Conservation (phyloP, 345 rosid species). For the Citrus sp. region DNA sequence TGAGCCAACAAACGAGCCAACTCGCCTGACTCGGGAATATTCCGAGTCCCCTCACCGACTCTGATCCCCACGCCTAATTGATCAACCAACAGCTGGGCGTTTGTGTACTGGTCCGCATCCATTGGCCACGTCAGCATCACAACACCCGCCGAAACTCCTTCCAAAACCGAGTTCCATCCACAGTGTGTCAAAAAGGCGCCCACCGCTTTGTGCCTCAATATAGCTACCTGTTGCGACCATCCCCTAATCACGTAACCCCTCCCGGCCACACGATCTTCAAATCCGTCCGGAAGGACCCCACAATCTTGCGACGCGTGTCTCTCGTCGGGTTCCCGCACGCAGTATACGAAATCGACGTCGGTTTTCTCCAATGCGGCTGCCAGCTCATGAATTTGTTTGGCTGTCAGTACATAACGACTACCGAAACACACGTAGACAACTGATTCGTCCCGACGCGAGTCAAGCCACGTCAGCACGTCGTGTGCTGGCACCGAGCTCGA, state of each 20-base stretch:
- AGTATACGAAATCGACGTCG: slow-evolving; percentile 7
- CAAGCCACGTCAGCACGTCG: slow-evolving; percentile 21
- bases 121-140: slow-evolving; percentile 47
- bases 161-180: slow-evolving; percentile 22
- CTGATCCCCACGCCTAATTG: slow-evolving; percentile 20
- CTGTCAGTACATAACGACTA: slow-evolving; percentile 1
- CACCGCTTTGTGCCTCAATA: slow-evolving; percentile 12
- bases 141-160: slow-evolving; percentile 34
- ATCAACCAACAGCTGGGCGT: slow-evolving; percentile 32
- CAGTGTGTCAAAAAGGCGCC: slow-evolving; percentile 19
- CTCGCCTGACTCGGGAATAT: slow-evolving; percentile 24
- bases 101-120: slow-evolving; percentile 36
- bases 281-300: neutral
- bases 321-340: neutral
- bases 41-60: slow-evolving; percentile 31
- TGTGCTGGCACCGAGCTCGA: slow-evolving; percentile 3
- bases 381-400: neutral
- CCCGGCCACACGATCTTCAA: slow-evolving; percentile 14
- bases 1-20: slow-evolving; percentile 33
- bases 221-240: slow-evolving; percentile 21
- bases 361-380: slow-evolving; percentile 16
- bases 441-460: neutral
- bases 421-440: slow-evolving; percentile 23
- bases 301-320: neutral
- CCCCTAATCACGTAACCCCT: slow-evolving; percentile 15